Evolutionary conservation across 2,329 filamentous ascomycete species (phyloP).

Genomic region (Pseudofabraea citricarpa): DNA sequence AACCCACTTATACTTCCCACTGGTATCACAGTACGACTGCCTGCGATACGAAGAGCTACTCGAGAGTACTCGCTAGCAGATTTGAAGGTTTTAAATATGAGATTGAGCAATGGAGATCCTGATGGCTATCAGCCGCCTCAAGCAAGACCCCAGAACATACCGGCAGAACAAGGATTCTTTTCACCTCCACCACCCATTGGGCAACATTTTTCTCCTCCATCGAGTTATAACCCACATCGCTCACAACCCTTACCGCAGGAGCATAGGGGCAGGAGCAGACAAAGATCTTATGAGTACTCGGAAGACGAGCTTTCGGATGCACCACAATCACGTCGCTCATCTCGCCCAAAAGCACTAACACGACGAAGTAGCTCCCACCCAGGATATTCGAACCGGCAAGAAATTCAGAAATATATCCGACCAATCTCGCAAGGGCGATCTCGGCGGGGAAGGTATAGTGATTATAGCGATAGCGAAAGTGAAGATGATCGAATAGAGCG

Average conservation of each 20-base stretch:
- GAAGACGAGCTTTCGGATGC: background rate
- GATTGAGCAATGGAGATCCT: too few species aligned
- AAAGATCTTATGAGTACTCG: background rate
- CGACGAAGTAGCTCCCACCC: background rate
- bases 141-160: too few species aligned
- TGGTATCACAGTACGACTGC: too few species aligned
- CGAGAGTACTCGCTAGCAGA: too few species aligned
- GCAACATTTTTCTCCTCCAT: background rate
- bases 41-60: too few species aligned
- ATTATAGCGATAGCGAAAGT: background rate
- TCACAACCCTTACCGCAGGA: background rate
- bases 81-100: too few species aligned
- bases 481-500: background rate
- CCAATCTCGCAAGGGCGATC: background rate
- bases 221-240: background rate
- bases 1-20: too few species aligned
- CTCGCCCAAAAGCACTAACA: background rate
- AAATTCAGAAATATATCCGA: background rate
- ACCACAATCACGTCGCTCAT: too few species aligned
- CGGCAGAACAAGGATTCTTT: too few species aligned
- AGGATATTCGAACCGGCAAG: background rate
- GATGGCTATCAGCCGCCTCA: too few species aligned
- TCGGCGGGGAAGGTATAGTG: background rate
- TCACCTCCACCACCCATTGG: slow-evolving; percentile 1
- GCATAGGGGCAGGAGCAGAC: background rate